phyloP scores from a whole-genome alignment of 169 alveolate species.

The Amoebophrya sp. region DNA sequence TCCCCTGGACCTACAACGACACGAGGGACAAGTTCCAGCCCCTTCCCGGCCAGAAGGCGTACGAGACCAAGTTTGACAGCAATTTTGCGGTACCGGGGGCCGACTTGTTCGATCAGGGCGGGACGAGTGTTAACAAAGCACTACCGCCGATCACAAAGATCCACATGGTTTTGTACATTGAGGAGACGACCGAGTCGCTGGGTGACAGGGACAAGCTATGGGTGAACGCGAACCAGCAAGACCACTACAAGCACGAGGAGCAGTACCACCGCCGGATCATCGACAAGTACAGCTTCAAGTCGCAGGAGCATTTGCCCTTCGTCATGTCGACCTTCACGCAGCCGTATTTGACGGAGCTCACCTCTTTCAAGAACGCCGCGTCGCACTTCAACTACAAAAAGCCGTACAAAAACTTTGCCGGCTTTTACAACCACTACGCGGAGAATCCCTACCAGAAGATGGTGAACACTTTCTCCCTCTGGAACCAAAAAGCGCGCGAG shows the following conservation, averaged over 20 bases:
- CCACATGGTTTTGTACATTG: not conserved
- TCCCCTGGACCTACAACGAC: not conserved
- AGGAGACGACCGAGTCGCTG: not conserved
- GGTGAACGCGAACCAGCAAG: not conserved
- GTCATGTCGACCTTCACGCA: not conserved
- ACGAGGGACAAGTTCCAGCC: not conserved
- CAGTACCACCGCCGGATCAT: not conserved
- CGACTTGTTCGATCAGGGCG: not conserved
- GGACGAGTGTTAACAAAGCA: not conserved
- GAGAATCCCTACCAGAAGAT: not conserved
- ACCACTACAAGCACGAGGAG: not conserved
- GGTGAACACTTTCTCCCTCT: not conserved
- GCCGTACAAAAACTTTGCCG: no score
- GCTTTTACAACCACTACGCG: not conserved
- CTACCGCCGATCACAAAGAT: not conserved
- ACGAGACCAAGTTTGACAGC: not conserved
- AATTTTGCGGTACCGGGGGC: not conserved
- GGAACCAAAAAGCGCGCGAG: not conserved
- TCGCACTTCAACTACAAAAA: not conserved
- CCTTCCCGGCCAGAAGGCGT: not conserved
- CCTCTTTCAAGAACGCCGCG: not conserved
- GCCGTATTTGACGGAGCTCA: not conserved
- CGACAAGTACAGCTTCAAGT: not conserved
- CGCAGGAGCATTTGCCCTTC: not conserved
- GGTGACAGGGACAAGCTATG: not conserved